A percentile compares a stretch with the other conserved stretches of the same genome.
Evolutionary conservation across 331 rosid genomes (phyloP).

Genomic region (Spiraea crenata): DNA sequence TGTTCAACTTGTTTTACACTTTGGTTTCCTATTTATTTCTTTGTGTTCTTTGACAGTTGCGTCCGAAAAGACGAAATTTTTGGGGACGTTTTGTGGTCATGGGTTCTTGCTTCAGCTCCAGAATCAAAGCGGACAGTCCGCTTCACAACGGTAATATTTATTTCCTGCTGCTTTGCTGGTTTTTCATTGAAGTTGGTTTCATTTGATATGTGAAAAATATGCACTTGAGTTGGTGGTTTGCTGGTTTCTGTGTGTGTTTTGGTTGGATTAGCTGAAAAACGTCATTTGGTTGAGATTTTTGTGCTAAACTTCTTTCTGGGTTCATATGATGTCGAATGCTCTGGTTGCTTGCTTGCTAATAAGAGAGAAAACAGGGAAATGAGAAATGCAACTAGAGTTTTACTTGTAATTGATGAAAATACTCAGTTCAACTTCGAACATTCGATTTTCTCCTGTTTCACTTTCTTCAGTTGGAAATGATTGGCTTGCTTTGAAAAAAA

Average conservation of each 20-base stretch:
- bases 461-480: neutral
- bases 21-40: conserved; percentile 13
- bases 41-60: neutral
- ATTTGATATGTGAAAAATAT: conserved; percentile 22
- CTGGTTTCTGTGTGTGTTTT: neutral
- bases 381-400: neutral
- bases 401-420: neutral
- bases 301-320: neutral
- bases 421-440: neutral
- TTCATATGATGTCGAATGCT: conserved; percentile 4
- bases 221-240: neutral
- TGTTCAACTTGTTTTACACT: conserved; percentile 30
- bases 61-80: neutral
- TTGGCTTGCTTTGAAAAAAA: neutral
- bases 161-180: conserved; percentile 3
- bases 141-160: conserved; percentile 41
- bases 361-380: neutral
- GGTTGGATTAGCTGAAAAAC: neutral
- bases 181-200: conserved; percentile 3
- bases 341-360: neutral
- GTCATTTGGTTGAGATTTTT: conserved; percentile 11
- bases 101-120: conserved; percentile 40
- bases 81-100: conserved; percentile 16
- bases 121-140: conserved; percentile 39
- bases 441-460: neutral